These are phyloP conservation scores for Stephania yunnanensis DNA, from an alignment of 164 flowering plant genomes.

Conservation along the genomic window DNA sequence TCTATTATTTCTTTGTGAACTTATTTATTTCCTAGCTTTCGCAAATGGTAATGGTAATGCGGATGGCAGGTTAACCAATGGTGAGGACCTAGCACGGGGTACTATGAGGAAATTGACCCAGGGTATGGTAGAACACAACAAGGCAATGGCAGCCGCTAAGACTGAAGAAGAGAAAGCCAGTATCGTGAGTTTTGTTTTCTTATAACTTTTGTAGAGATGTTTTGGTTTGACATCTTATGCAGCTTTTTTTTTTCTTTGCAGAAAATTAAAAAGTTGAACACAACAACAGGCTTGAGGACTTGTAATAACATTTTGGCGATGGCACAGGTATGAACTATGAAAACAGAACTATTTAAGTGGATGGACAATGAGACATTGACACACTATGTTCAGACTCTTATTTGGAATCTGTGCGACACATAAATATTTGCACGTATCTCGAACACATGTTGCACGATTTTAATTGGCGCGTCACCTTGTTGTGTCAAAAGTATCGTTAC, in stretches of 20 bases:
- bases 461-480: too few species aligned
- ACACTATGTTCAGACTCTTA: too few species aligned
- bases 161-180: slow-evolving; percentile 67
- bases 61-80: slow-evolving; percentile 54
- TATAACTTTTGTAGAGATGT: not conserved
- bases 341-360: not conserved
- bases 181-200: slow-evolving; percentile 47
- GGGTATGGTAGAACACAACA: slow-evolving; percentile 83
- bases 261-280: slow-evolving; percentile 73
- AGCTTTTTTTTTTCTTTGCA: slow-evolving; percentile 25
- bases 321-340: slow-evolving; percentile 86
- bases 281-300: slow-evolving; percentile 75
- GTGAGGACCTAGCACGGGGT: slow-evolving; percentile 76
- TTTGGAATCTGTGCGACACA: too few species aligned
- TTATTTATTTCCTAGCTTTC: not conserved
- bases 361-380: too few species aligned
- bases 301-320: slow-evolving; percentile 89
- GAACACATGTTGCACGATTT: too few species aligned
- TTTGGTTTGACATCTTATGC: slow-evolving; percentile 10
- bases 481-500: not conserved
- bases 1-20: not conserved
- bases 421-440: not conserved
- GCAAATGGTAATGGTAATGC: slow-evolving; percentile 2
- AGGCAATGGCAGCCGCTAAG: slow-evolving; percentile 79
- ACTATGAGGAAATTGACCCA: slow-evolving; percentile 80